Evolutionary conservation across 208 protist genomes (phyloP).

Genomic region (Tritrichomonas musculus): DNA sequence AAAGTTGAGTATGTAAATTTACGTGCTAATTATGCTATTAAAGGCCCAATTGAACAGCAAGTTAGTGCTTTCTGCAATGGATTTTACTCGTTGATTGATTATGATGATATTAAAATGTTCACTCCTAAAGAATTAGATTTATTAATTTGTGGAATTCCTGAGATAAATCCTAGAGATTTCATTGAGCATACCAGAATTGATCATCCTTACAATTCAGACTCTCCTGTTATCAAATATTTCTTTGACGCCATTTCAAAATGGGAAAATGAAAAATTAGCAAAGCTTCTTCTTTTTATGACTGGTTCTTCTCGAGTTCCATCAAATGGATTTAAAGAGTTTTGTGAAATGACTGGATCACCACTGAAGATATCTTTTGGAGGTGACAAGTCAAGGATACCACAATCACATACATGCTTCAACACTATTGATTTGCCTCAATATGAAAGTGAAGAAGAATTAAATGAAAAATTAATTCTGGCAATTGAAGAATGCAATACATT

Average conservation of each 20-base stretch:
- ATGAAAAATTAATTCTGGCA: slow-evolving; percentile 47
- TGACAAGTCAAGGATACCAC: slow-evolving; percentile 66
- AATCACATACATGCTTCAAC: slow-evolving; percentile 90
- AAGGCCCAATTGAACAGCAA: slow-evolving; percentile 76
- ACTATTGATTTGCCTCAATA: slow-evolving; percentile 87
- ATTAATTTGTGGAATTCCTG: slow-evolving; percentile 87
- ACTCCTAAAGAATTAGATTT: slow-evolving; percentile 91
- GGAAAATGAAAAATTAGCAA: slow-evolving; percentile 66
- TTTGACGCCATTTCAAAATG: slow-evolving; percentile 78
- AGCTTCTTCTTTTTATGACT: slow-evolving; percentile 94
- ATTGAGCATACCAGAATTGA: slow-evolving; percentile 77
- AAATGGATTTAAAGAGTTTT: slow-evolving; percentile 82
- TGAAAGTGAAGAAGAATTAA: slow-evolving; percentile 59
- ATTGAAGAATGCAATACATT: slow-evolving; percentile 52
- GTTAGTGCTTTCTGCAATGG: slow-evolving; percentile 82
- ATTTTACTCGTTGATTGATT: slow-evolving; percentile 86
- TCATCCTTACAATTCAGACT: slow-evolving; percentile 59
- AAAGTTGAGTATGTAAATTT: slow-evolving; percentile 89
- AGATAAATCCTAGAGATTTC: slow-evolving; percentile 88
- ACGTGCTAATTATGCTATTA: slow-evolving; percentile 78
- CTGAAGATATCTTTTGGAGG: slow-evolving; percentile 37
- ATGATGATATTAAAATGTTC: slow-evolving; percentile 77
- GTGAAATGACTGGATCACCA: slow-evolving; percentile 37
- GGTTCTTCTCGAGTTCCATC: slow-evolving; percentile 90
- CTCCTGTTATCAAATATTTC: slow-evolving; percentile 82